These are phyloP conservation scores for Trametes elegans DNA, from an alignment of 768 basidiomycete genomes.

Conservation along the genomic window DNA sequence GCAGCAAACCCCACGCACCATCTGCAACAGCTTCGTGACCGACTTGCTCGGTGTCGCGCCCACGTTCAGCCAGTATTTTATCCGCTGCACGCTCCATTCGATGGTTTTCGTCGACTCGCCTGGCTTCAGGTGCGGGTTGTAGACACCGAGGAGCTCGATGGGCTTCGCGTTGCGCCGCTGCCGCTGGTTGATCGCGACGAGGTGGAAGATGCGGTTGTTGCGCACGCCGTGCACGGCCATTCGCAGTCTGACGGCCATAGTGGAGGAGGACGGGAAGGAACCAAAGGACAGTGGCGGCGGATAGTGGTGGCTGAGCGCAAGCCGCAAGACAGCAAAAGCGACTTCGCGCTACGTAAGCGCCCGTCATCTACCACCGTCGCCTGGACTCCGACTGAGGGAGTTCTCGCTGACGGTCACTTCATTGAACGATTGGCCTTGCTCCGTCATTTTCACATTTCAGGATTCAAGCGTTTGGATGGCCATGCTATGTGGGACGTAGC, in stretches of 20 bases:
- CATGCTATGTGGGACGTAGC: too few species aligned
- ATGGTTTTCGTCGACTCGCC: slow-evolving; percentile 65
- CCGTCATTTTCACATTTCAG: too few species aligned
- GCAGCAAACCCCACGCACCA: slow-evolving; percentile 50
- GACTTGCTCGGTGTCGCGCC: slow-evolving; percentile 83
- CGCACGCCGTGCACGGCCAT: slow-evolving; percentile 78
- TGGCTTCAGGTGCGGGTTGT: slow-evolving; percentile 62
- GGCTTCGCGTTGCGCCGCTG: slow-evolving; percentile 81
- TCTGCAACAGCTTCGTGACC: slow-evolving; percentile 72
- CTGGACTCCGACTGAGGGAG: too few species aligned
- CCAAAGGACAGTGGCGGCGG: not conserved
- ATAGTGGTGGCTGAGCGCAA: not conserved
- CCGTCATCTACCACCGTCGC: not conserved
- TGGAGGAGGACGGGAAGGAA: not conserved
- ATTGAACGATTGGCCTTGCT: too few species aligned
- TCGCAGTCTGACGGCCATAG: slow-evolving; percentile 83
- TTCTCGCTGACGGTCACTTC: too few species aligned
- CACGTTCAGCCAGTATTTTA: slow-evolving; percentile 83
- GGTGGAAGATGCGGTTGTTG: slow-evolving; percentile 75
- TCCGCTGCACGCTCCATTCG: slow-evolving; percentile 88
- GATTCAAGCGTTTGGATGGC: too few species aligned
- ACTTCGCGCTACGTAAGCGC: not conserved
- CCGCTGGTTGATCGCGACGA: slow-evolving; percentile 78
- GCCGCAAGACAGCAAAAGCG: not conserved
- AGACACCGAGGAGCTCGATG: slow-evolving; percentile 82